Conservation (phyloP, 176 grass and related monocot species). For the Cymbopogon citratus region DNA sequence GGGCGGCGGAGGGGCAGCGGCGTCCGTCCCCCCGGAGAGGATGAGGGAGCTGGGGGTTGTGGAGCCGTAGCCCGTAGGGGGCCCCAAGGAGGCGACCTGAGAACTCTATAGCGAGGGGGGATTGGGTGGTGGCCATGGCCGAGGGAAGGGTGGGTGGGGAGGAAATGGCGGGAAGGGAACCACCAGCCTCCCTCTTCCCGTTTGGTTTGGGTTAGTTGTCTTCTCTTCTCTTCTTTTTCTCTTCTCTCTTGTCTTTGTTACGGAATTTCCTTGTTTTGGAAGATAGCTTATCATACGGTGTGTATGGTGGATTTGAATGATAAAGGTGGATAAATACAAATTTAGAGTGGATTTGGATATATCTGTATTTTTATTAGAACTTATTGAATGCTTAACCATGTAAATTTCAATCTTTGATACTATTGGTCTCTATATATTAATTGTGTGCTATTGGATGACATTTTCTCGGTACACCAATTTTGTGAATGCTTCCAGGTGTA, state of each 20-base stretch:
- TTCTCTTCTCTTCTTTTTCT: rapidly evolving
- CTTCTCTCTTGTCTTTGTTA: no score
- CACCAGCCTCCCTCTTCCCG: background rate
- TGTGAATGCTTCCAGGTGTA: no score
- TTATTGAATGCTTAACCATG: no score
- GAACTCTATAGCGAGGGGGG: constrained; percentile 30
- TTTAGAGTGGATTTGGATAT: no score
- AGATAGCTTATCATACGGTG: background rate
- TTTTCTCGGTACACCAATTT: no score
- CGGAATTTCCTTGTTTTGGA: background rate
- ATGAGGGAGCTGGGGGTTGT: constrained; percentile 18
- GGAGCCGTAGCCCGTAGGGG: constrained; percentile 30
- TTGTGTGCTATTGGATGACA: no score
- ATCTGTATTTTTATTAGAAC: no score
- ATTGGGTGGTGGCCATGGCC: constrained; percentile 6
- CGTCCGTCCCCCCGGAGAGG: constrained; percentile 10
- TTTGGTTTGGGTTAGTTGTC: background rate
- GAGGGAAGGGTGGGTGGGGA: constrained; percentile 44
- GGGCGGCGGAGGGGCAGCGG: constrained; percentile 21
- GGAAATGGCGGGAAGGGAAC: constrained; percentile 61
- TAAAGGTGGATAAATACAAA: no score
- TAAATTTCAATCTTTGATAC: no score
- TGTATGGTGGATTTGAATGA: no score
- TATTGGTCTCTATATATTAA: no score
- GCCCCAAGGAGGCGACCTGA: background rate